Evolutionary conservation across 768 basidiomycete genomes (phyloP).

Genomic region (Amanita muscaria): DNA sequence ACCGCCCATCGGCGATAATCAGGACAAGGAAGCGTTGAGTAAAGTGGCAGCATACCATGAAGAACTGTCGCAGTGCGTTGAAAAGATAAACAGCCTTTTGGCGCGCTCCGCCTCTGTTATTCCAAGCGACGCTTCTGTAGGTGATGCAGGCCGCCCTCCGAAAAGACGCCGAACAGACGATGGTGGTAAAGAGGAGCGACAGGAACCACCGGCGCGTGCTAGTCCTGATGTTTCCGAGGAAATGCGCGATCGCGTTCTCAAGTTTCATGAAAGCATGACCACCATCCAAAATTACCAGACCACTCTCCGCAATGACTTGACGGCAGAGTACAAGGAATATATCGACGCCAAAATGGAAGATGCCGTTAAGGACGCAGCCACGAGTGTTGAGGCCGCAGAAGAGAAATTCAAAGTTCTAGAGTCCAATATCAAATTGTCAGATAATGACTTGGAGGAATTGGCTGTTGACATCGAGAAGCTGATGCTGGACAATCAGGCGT

Average conservation of each 20-base stretch:
- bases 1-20: conserved; percentile 12
- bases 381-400: neutral
- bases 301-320: conserved; percentile 13
- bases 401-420: conserved; percentile 10
- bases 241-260: conserved; percentile 6
- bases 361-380: conserved; percentile 3
- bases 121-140: conserved; percentile 9
- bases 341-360: conserved; percentile 16
- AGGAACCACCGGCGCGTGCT: conserved; percentile 8
- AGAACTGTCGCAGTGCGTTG: conserved; percentile 16
- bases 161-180: conserved; percentile 23
- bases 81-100: conserved; percentile 15
- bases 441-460: conserved; percentile 14
- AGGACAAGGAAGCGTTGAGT: conserved; percentile 13
- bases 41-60: conserved; percentile 16
- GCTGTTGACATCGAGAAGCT: conserved; percentile 13
- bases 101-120: neutral
- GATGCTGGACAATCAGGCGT: conserved; percentile 1
- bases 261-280: conserved; percentile 3
- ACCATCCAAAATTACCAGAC: conserved; percentile 18
- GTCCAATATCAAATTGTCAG: conserved; percentile 14
- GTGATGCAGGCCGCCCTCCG: conserved; percentile 16
- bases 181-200: neutral
- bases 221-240: conserved; percentile 16
- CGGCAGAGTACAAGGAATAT: conserved; percentile 14